Base-by-base conservation (phyloP, 176 grass and related monocot species). In the Rhipidocladum racemiflorum region DNA sequence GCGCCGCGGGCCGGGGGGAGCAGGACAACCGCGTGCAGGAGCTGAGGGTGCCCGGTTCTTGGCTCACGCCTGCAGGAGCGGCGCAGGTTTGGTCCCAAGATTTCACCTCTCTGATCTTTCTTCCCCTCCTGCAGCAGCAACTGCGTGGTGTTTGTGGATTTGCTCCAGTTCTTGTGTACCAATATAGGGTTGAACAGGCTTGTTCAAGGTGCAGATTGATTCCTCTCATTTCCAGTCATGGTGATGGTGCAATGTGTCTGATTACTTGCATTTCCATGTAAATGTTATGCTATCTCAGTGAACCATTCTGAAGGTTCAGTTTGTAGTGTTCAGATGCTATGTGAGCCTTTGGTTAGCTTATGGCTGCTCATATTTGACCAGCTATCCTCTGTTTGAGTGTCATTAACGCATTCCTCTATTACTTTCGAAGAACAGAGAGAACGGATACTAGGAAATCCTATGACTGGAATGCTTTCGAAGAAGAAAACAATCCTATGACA, bases 1-100 rank as follows among this genome's bases (percentile, higher is more conserved):
- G 66, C 12, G 85, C 85, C 8, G 66, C 64, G 17, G 76, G 55
- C 40, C 4, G 32, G 32, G 68, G 54, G 25, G 63, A 76, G 71
- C 53, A 25, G 60, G 70, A 70, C 79, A 86, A 80, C 65, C 87
- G 53, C 61, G 89, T 97, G 43, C 46, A 90, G 75, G 94, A 97
- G 85, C 83, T 94, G 65, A 91, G 85, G 78, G 89, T 94, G 17
- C 91, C 94, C 43, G 21, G 53, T 72, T 81, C 74, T 71, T 97
- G 94, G 94, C 81, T 91, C 32, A 80, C 67, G 8, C 82, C 87
- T 32, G 82, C 72, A 18, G 89, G 78, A 70, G 94, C 91, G 45
- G 48, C 76, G 12, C 75, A 91, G 89, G 94, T 97, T 69, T 1
- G 20, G 24, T 39, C 75, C 69, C 45, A 65, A 64, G 28, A 75